Conservation (phyloP, 768 basidiomycete species). For the Mycena alexandri region DNA sequence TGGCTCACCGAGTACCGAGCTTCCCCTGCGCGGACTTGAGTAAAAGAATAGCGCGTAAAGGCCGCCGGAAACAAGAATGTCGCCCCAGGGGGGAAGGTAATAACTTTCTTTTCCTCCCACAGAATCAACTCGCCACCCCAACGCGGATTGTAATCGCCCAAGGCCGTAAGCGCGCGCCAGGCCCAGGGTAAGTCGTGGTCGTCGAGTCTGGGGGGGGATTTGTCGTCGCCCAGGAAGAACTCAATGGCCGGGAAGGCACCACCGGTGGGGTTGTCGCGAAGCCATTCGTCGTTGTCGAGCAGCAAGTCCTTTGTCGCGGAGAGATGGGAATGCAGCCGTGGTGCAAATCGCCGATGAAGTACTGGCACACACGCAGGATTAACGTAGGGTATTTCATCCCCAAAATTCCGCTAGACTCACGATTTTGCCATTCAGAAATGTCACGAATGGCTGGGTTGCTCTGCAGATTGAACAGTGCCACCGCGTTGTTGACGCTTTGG, state of each 20-base stretch:
- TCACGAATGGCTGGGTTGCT: neutral
- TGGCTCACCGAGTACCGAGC: neutral
- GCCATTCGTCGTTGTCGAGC: neutral
- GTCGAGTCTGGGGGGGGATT: neutral
- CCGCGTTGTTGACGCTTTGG: neutral
- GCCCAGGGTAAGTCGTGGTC: neutral
- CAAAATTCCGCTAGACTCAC: neutral
- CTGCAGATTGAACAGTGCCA: neutral
- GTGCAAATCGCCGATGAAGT: neutral
- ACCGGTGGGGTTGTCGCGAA: neutral
- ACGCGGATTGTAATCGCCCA: neutral
- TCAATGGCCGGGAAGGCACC: neutral
- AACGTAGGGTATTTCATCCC: too few relatives aligned
- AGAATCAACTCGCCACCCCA: conserved; percentile 1
- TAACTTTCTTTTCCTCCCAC: conserved; percentile 8
- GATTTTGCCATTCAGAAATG: neutral
- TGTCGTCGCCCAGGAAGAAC: neutral
- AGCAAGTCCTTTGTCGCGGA: neutral
- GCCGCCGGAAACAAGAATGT: neutral
- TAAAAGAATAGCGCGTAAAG: conserved; percentile 11
- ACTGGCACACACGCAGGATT: neutral
- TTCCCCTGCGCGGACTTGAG: neutral
- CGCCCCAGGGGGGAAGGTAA: neutral
- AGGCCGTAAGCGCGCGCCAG: neutral
- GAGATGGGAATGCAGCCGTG: neutral